Evolutionary conservation across 169 alveolate species (phyloP).

Genomic region (Cryptosporidium sp.): DNA sequence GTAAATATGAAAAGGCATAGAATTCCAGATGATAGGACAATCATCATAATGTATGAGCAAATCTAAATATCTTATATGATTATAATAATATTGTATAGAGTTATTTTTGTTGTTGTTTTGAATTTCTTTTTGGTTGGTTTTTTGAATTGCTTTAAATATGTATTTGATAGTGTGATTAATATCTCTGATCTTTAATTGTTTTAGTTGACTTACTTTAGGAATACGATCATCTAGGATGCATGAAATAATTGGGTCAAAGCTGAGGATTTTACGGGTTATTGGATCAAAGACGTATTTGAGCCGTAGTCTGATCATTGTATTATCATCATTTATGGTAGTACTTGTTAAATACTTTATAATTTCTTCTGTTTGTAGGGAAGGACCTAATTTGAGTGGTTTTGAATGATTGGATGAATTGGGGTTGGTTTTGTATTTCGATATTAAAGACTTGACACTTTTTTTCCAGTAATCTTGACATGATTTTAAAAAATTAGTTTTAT

Average conservation of each 20-base stretch:
- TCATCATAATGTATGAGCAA: constrained; percentile 61
- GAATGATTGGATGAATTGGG: neutral
- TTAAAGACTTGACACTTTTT: neutral
- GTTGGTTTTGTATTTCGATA: neutral
- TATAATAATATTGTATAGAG: neutral
- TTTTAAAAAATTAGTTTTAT: neutral
- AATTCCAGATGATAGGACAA: constrained; percentile 60
- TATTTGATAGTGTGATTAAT: constrained; percentile 54
- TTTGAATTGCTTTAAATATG: constrained; percentile 18
- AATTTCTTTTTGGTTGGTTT: neutral
- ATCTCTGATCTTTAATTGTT: constrained; percentile 25
- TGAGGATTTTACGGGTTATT: too few species aligned
- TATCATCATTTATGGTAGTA: neutral
- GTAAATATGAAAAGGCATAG: constrained; percentile 37
- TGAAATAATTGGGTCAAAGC: constrained; percentile 3
- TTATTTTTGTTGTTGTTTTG: neutral
- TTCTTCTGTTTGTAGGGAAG: constrained; percentile 24
- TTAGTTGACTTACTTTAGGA: neutral
- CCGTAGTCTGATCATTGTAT: constrained; percentile 21
- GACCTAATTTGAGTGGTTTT: neutral
- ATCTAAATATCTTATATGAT: constrained; percentile 17
- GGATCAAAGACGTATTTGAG: constrained; percentile 1
- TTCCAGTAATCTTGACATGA: constrained; percentile 33
- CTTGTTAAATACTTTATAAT: neutral
- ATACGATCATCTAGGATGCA: constrained; percentile 45